Evolutionary conservation across 2,329 filamentous ascomycete genomes (phyloP), one percentile per base, ranked within the genome.

Genomic region (Thielaviopsis ethacetica): DNA sequence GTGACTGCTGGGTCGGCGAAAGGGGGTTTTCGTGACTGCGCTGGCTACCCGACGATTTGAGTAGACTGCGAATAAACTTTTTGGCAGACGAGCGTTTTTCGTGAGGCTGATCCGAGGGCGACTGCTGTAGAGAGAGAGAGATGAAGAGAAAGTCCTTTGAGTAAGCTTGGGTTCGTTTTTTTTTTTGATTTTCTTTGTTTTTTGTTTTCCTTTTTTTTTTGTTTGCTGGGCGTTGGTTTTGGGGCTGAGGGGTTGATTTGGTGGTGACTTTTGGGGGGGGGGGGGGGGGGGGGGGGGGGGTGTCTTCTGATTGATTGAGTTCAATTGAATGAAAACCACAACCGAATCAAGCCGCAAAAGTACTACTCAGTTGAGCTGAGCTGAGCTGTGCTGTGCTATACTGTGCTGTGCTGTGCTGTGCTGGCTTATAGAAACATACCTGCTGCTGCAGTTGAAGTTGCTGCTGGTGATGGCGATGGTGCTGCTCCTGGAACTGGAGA

Each of bases 391-490:
- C 2, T 34, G 30, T 34, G 30, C 7, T 34, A 34, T 34, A 9
- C 7, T 34, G 10, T 10, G 30, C 2, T 34, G 30, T 34, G 30
- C 7, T 34, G 30, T 34, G 30, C 7, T 34, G 7, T 34, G 30
- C 7, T 34, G 30, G 30, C 10, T 10, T 34, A 44, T 4, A 44
- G 5, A 44, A n/a, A 44, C 38, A n/a, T 44, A 44, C 56, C 41
- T 52, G 50, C 13, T 50, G 51, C n/a, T 38, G 15, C 58, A 60
- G 61, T 22, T 63, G 63, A 15, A 63, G 61, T 58, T 65, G 63
- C 21, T 60, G 58, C 24, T 65, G 62, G 3, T 58, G 47, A 56
- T 66, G 65, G 58, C 66, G 62, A 26, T 65, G 65, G 15, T 53
- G 50, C 9, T 58, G 56, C n/a, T 58, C 21, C 19, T 53, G 27